A percentile compares a stretch with the other conserved stretches of the same genome.
Evolutionary conservation across 2,329 filamentous ascomycete genomes (phyloP).

Genomic region (Monilinia vaccinii-corymbosi): DNA sequence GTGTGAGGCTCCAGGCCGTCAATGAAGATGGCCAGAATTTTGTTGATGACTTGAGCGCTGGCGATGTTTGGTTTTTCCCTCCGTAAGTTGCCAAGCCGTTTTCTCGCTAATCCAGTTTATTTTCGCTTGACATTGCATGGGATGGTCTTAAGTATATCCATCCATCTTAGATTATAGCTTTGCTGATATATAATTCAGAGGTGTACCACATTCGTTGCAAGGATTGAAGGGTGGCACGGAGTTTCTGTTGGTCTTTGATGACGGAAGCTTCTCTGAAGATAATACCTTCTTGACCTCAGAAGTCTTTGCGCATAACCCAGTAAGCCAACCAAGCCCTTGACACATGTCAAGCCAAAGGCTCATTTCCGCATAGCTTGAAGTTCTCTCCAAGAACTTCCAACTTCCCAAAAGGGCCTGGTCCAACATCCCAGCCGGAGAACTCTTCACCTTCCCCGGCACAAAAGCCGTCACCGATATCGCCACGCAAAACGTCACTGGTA

Average conservation of each 20-base stretch:
- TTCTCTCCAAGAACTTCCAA: slow-evolving; percentile 47
- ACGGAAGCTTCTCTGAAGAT: slow-evolving; percentile 50
- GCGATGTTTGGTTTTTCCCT: slow-evolving; percentile 76
- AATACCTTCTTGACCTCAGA: slow-evolving; percentile 68
- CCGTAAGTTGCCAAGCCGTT: slow-evolving; percentile 34
- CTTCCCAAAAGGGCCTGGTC: slow-evolving; percentile 39
- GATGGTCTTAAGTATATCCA: neutral
- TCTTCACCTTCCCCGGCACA: slow-evolving; percentile 46
- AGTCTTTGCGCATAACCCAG: slow-evolving; percentile 49
- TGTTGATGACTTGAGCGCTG: slow-evolving; percentile 66
- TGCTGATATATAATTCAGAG: slow-evolving; percentile 33
- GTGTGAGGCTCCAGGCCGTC: slow-evolving; percentile 62
- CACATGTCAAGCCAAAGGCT: slow-evolving; percentile 8
- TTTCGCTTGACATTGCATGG: neutral
- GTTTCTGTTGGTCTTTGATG: slow-evolving; percentile 54
- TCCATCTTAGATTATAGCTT: neutral
- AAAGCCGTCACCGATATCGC: slow-evolving; percentile 37
- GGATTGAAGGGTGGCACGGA: slow-evolving; percentile 59
- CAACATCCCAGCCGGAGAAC: slow-evolving; percentile 37
- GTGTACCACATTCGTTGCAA: slow-evolving; percentile 69
- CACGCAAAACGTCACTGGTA: slow-evolving; percentile 39
- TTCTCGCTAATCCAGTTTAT: neutral
- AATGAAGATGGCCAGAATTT: slow-evolving; percentile 70
- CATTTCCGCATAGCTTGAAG: slow-evolving; percentile 28
- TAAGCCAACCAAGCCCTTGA: neutral